Evolutionary conservation across 2,329 filamentous ascomycete species (phyloP).

Genomic region (Aplosporella prunicola): DNA sequence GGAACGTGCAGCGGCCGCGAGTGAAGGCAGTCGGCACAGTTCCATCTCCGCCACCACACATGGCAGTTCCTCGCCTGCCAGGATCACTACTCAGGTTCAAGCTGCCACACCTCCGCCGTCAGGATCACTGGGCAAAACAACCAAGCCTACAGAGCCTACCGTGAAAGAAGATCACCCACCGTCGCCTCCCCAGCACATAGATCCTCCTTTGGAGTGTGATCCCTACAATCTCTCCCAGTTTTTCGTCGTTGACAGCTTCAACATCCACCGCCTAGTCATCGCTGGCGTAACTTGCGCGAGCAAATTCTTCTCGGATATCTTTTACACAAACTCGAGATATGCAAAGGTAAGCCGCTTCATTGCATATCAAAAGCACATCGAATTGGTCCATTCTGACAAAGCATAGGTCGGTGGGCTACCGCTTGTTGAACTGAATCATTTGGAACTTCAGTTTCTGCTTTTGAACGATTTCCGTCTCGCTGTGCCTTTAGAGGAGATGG

Average conservation of each 20-base stretch:
- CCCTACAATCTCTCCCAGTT: conserved; percentile 53
- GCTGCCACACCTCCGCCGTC: conserved; percentile 41
- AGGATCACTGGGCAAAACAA: conserved; percentile 36
- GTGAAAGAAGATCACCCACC: conserved; percentile 23
- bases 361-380: not conserved
- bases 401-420: conserved; percentile 83
- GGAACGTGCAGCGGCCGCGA: conserved; percentile 28
- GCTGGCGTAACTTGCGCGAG: conserved; percentile 95
- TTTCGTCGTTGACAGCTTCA: conserved; percentile 98
- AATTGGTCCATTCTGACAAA: too few relatives aligned
- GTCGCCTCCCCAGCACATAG: conserved; percentile 28
- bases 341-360: conserved; percentile 64
- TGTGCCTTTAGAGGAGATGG: conserved; percentile 87
- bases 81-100: conserved; percentile 27
- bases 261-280: conserved; percentile 94
- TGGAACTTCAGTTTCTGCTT: conserved; percentile 90
- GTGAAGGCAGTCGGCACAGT: conserved; percentile 41
- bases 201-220: conserved; percentile 32
- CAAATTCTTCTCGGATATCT: conserved; percentile 98
- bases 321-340: conserved; percentile 98
- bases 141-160: conserved; percentile 17
- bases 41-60: conserved; percentile 20
- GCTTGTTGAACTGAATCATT: conserved; percentile 83
- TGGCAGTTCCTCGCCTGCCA: conserved; percentile 18
- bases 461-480: conserved; percentile 94